Evolutionary conservation across 768 basidiomycete species (phyloP).

Genomic region (Podaxis mareebaensis): DNA sequence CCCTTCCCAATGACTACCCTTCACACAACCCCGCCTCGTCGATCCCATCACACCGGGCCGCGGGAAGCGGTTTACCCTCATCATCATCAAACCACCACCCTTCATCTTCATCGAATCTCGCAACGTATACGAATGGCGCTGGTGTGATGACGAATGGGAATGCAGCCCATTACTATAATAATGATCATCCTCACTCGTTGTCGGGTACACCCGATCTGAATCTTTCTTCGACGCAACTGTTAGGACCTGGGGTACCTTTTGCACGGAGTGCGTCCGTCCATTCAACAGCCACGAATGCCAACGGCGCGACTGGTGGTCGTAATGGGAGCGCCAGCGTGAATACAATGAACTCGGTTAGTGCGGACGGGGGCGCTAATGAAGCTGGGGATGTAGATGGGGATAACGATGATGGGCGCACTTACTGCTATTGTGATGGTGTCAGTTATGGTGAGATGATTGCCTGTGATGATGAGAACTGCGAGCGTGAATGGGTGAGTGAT

Average conservation of each 20-base stretch:
- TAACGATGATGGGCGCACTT: conserved; percentile 64
- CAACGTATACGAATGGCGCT: conserved; percentile 19
- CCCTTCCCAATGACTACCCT: conserved; percentile 38
- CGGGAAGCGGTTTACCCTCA: conserved; percentile 12
- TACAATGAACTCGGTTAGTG: neutral
- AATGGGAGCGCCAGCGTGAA: conserved; percentile 3
- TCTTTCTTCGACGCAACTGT: conserved; percentile 50
- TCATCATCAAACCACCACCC: conserved; percentile 22
- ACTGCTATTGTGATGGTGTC: conserved; percentile 83
- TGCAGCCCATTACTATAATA: conserved; percentile 30
- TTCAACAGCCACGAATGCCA: conserved; percentile 31
- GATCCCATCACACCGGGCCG: conserved; percentile 34
- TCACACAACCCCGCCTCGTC: conserved; percentile 26
- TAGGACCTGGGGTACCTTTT: conserved; percentile 81
- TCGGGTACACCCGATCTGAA: conserved; percentile 49
- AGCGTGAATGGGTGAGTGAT: conserved; percentile 85
- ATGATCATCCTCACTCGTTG: conserved; percentile 43
- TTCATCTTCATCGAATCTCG: conserved; percentile 25
- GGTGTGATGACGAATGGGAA: conserved; percentile 21
- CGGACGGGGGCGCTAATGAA: conserved; percentile 30
- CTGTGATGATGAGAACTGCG: conserved; percentile 81
- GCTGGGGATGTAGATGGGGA: conserved; percentile 56
- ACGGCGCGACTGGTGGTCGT: conserved; percentile 30
- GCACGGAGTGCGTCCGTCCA: conserved; percentile 43
- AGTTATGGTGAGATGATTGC: conserved; percentile 96